Evolutionary conservation across 345 rosid genomes (phyloP), one percentile per base, ranked within the genome.

Genomic region (Pistacia integerrima): DNA sequence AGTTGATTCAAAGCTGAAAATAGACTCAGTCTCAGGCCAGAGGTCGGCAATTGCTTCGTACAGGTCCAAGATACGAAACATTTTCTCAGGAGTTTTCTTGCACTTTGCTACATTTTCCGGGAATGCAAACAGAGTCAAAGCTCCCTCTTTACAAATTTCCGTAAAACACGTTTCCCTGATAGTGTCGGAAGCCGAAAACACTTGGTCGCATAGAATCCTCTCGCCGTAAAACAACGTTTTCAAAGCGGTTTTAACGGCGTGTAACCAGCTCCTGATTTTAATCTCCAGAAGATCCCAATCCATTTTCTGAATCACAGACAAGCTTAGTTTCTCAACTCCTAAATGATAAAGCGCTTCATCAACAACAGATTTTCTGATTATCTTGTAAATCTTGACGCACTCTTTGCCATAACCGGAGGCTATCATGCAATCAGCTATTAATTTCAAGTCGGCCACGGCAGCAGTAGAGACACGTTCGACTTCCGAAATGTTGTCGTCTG

Each of bases 371-470:
- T 84, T 90, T 4, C 98, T 77, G 11, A 85, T 77, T n/a, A 71
- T 52, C 63, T 77, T 83, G 76, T 90, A 93, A 51, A 90, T 83
- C 75, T 65, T 77, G 11, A 83, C 82, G 49, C 98, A 91, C 79
- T 93, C 98, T 77, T 88, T 89, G 11, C 80, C 80, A 52, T 90
- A 91, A 0, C 98, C 98, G 0, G 87, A 46, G 0, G 85, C 76
- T 25, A 79, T 88, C 98, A 91, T 91, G 75, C 93, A 91, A 11
- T 90, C 93, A 0, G 92, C 93, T 25, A 93, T 91, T 49, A 85
- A 75, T 55, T 85, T 91, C 65, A 93, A 61, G 70, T 94, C 95
- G 10, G 74, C 77, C 77, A 87, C 60, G 11, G 82, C 87, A 1
- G 83, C 83, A 11, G 72, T 18, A 11, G 85, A 84, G 2, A 25